phyloP scores from a whole-genome alignment of 1,139 yeast genomes.

The Hyphopichia fennica region DNA sequence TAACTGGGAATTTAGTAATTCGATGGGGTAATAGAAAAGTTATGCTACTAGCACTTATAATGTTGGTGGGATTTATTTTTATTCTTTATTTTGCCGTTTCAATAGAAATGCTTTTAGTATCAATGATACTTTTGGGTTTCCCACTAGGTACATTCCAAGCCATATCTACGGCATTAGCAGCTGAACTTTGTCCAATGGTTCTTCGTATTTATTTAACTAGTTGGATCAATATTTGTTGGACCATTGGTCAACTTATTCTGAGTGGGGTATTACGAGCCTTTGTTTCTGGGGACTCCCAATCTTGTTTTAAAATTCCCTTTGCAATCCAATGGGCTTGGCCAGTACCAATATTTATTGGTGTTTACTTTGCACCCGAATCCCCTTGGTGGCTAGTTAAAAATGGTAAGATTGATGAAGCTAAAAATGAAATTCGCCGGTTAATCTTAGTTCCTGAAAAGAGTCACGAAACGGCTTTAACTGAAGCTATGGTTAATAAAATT shows the following conservation, averaged over 20 bases:
- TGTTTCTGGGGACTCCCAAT: slow-evolving; percentile 21
- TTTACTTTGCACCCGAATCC: slow-evolving; percentile 41
- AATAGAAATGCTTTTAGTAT: slow-evolving; percentile 39
- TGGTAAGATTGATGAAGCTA: slow-evolving; percentile 35
- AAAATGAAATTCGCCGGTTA: slow-evolving; percentile 31
- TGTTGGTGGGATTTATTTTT: slow-evolving; percentile 43
- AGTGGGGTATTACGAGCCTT: slow-evolving; percentile 46
- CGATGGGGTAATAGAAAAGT: slow-evolving; percentile 47
- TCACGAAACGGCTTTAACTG: slow-evolving; percentile 36
- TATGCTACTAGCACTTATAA: slow-evolving; percentile 33
- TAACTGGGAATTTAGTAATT: slow-evolving; percentile 47
- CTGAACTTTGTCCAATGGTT: slow-evolving; percentile 52
- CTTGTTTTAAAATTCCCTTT: slow-evolving; percentile 40
- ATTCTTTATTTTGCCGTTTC: slow-evolving; percentile 48
- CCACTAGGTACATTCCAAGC: slow-evolving; percentile 56
- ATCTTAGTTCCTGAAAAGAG: slow-evolving; percentile 33
- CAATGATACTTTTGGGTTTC: slow-evolving; percentile 48
- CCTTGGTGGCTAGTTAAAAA: slow-evolving; percentile 46
- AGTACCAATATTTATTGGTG: slow-evolving; percentile 39
- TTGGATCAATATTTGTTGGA: slow-evolving; percentile 49
- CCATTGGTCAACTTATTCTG: slow-evolving; percentile 50
- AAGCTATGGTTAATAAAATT: slow-evolving; percentile 42
- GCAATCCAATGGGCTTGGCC: slow-evolving; percentile 67
- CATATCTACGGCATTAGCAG: slow-evolving; percentile 52
- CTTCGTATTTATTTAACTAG: slow-evolving; percentile 51